phyloP scores from a whole-genome alignment of 1,139 yeast species.

The Taiozyma onychis region DNA sequence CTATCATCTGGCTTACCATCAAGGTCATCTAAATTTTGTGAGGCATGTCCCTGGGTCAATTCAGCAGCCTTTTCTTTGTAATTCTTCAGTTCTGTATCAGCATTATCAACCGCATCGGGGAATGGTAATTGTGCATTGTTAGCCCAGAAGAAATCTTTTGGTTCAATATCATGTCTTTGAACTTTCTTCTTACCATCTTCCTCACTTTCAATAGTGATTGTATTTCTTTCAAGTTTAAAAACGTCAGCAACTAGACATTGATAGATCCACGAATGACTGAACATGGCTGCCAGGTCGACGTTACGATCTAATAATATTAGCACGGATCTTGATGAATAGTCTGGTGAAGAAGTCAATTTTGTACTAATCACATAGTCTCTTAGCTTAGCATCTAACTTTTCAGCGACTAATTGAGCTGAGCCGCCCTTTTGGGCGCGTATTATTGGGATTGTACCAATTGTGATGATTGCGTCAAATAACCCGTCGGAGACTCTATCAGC shows the following conservation, averaged over 20 bases:
- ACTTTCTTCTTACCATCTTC: slow-evolving; percentile 35
- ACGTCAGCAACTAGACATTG: slow-evolving; percentile 96
- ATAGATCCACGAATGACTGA: slow-evolving; percentile 96
- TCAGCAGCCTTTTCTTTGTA: slow-evolving; percentile 87
- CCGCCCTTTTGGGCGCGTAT: slow-evolving; percentile 90
- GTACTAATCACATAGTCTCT: slow-evolving; percentile 82
- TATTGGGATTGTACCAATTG: slow-evolving; percentile 77
- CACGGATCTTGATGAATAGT: slow-evolving; percentile 57
- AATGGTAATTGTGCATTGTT: slow-evolving; percentile 82
- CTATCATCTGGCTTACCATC: slow-evolving; percentile 67
- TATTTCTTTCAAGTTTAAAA: slow-evolving; percentile 72
- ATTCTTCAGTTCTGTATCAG: slow-evolving; percentile 72
- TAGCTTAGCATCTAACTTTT: slow-evolving; percentile 72
- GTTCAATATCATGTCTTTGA: slow-evolving; percentile 80
- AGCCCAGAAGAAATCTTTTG: slow-evolving; percentile 88
- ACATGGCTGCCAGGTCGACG: slow-evolving; percentile 87
- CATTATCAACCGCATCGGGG: slow-evolving; percentile 97
- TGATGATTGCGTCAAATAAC: slow-evolving; percentile 70
- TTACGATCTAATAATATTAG: slow-evolving; percentile 81
- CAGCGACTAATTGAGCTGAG: slow-evolving; percentile 92
- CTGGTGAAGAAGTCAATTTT: slow-evolving; percentile 28
- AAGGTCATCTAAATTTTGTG: slow-evolving; percentile 60
- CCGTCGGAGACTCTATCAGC: slow-evolving; percentile 77
- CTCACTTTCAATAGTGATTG: slow-evolving; percentile 53
- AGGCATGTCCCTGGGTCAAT: slow-evolving; percentile 75